phyloP scores from a whole-genome alignment of 805 yeast genomes.

The Lipomyces lipofer region DNA sequence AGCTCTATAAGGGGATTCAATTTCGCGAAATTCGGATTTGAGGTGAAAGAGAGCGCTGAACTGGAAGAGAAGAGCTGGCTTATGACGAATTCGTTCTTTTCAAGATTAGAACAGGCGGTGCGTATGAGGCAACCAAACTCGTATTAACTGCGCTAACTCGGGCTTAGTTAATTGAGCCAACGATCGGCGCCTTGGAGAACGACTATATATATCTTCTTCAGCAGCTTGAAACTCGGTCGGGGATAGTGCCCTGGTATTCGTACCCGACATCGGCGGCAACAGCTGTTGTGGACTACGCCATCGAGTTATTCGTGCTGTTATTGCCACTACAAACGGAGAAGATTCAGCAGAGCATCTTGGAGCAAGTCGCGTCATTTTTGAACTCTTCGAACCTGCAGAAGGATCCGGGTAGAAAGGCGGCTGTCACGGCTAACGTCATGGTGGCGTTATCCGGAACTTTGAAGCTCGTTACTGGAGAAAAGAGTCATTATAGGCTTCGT shows the following conservation, averaged over 20 bases:
- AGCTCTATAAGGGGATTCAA: conserved; percentile 41
- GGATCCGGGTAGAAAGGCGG: conserved; percentile 44
- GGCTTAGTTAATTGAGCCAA: too few species aligned
- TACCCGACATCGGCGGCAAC: conserved; percentile 42
- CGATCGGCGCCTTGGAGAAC: conserved; percentile 34
- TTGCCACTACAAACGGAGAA: conserved; percentile 72
- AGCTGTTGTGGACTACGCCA: conserved; percentile 69
- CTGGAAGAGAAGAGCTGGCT: conserved; percentile 34
- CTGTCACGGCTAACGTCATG: conserved; percentile 61
- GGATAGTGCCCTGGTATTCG: conserved; percentile 25
- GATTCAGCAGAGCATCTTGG: conserved; percentile 85
- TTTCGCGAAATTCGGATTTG: conserved; percentile 39
- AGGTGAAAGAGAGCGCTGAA: conserved; percentile 23
- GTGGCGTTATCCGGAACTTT: conserved; percentile 62
- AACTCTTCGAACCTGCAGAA: conserved; percentile 42
- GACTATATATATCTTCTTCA: conserved; percentile 31
- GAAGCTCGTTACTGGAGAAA: conserved; percentile 28
- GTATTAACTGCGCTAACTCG: conserved; percentile 20
- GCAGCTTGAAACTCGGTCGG: conserved; percentile 11
- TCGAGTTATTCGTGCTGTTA: conserved; percentile 69
- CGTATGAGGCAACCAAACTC: neutral
- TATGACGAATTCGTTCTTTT: conserved; percentile 27
- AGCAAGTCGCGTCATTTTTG: conserved; percentile 63
- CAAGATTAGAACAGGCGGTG: conserved; percentile 29
- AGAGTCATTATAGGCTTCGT: neutral